Evolutionary conservation across 345 rosid species (phyloP).

Genomic region (Cardamine occulta): DNA sequence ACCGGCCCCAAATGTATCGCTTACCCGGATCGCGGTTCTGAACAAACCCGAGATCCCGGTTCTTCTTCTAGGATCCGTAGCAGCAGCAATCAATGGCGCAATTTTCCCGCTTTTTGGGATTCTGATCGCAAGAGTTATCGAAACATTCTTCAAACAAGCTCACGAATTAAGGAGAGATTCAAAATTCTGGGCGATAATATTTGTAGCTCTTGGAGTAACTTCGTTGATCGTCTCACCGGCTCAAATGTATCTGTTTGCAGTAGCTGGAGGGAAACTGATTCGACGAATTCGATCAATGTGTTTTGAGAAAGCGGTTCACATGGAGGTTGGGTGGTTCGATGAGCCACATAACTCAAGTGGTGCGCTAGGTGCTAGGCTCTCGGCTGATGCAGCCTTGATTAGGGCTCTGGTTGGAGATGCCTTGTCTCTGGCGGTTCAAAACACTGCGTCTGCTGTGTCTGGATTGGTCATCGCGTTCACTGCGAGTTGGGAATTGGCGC

Average conservation of each 20-base stretch:
- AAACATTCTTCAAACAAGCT: constrained; percentile 62
- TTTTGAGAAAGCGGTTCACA: constrained; percentile 70
- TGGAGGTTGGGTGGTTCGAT: constrained; percentile 90
- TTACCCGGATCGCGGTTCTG: constrained; percentile 58
- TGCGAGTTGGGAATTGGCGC: constrained; percentile 70
- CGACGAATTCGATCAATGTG: constrained; percentile 62
- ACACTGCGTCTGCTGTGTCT: constrained; percentile 55
- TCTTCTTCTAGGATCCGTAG: constrained; percentile 59
- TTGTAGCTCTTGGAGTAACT: constrained; percentile 56
- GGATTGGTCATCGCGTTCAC: constrained; percentile 71
- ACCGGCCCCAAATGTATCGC: constrained; percentile 43
- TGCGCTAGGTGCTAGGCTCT: constrained; percentile 71
- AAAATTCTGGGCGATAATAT: constrained; percentile 67
- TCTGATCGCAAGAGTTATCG: constrained; percentile 59
- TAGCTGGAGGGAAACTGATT: constrained; percentile 71
- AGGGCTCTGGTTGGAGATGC: constrained; percentile 76
- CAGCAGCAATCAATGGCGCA: constrained; percentile 54
- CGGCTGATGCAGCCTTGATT: constrained; percentile 74
- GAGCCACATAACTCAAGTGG: constrained; percentile 75
- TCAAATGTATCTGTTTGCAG: constrained; percentile 56
- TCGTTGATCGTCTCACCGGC: constrained; percentile 54
- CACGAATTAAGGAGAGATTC: constrained; percentile 54
- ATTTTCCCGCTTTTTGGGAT: constrained; percentile 68
- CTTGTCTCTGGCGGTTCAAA: constrained; percentile 58
- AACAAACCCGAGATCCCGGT: constrained; percentile 75